Evolutionary conservation across 2,329 filamentous ascomycete species (phyloP).

Genomic region (Ophiocordyceps australis): DNA sequence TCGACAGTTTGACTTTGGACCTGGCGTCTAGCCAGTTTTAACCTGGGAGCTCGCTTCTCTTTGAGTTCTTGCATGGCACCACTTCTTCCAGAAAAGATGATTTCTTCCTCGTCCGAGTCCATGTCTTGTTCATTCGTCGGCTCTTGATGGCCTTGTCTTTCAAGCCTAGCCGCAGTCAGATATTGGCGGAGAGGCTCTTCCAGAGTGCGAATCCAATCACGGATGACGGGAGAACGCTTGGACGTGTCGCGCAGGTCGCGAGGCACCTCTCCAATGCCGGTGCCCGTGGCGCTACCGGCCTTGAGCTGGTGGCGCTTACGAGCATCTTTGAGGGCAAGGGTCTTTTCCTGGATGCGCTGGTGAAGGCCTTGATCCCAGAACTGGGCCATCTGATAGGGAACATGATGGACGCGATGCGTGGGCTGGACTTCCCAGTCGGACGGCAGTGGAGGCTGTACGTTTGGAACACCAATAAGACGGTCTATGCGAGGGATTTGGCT

Average conservation of each 20-base stretch:
- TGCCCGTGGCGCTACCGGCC: slow-evolving; percentile 19
- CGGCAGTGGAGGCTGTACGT: slow-evolving; percentile 65
- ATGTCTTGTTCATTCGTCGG: slow-evolving; percentile 7
- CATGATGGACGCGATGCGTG: slow-evolving; percentile 57
- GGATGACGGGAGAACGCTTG: slow-evolving; percentile 65
- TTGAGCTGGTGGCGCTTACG: slow-evolving; percentile 27
- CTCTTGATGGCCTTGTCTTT: slow-evolving; percentile 1
- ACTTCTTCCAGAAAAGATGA: slow-evolving; percentile 68
- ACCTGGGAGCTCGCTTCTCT: slow-evolving; percentile 18
- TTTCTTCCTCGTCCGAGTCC: slow-evolving; percentile 56
- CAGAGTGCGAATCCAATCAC: slow-evolving; percentile 62
- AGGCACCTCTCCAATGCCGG: slow-evolving; percentile 43
- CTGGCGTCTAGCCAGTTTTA: slow-evolving; percentile 32
- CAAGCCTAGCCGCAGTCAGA: slow-evolving; percentile 34
- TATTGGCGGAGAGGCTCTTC: slow-evolving; percentile 73
- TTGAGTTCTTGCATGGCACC: slow-evolving; percentile 32
- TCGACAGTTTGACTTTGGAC: slow-evolving; percentile 40
- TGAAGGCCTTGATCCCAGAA: slow-evolving; percentile 53
- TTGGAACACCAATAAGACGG: slow-evolving; percentile 70
- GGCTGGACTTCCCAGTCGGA: slow-evolving; percentile 71
- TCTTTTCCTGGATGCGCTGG: slow-evolving; percentile 29
- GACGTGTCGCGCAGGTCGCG: slow-evolving; percentile 64
- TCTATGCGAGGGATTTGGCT: slow-evolving; percentile 30
- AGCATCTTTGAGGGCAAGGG: slow-evolving; percentile 17
- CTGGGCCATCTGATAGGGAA: slow-evolving; percentile 80